A percentile compares a stretch with the other conserved stretches of the same genome.
These are phyloP conservation scores for Arxiozyma bovina DNA, from an alignment of 1,139 yeast species.

Conservation along the genomic window DNA sequence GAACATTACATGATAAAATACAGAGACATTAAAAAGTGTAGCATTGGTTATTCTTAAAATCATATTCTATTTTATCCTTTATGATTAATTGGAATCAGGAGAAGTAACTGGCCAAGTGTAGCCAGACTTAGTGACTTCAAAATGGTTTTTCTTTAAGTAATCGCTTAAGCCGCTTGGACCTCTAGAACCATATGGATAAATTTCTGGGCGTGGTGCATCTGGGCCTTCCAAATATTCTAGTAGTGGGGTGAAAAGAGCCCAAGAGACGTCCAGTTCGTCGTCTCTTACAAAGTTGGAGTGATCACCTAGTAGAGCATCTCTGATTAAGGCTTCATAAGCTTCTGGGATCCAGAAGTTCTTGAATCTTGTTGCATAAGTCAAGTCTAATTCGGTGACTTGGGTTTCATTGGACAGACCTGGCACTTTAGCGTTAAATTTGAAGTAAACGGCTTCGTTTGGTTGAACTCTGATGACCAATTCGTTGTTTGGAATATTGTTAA, in stretches of 20 bases:
- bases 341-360: conserved; percentile 91
- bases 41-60: background rate
- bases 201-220: conserved; percentile 51
- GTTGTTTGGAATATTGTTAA: conserved; percentile 73
- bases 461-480: conserved; percentile 90
- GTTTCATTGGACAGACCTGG: conserved; percentile 78
- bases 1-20: background rate
- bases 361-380: conserved; percentile 76
- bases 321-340: conserved; percentile 52
- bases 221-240: conserved; percentile 68
- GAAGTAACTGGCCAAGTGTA: conserved; percentile 15
- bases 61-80: background rate
- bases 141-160: conserved; percentile 7
- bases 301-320: conserved; percentile 46
- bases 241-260: conserved; percentile 90
- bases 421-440: conserved; percentile 84
- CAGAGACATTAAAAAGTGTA: background rate
- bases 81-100: conserved; percentile 5
- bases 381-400: conserved; percentile 79
- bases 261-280: conserved; percentile 88
- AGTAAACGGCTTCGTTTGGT: conserved; percentile 88
- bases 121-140: background rate
- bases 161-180: conserved; percentile 59
- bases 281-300: conserved; percentile 93
- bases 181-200: conserved; percentile 83